Conservation (phyloP, 148 eudicot genomes). For the Selenicereus undatus region DNA sequence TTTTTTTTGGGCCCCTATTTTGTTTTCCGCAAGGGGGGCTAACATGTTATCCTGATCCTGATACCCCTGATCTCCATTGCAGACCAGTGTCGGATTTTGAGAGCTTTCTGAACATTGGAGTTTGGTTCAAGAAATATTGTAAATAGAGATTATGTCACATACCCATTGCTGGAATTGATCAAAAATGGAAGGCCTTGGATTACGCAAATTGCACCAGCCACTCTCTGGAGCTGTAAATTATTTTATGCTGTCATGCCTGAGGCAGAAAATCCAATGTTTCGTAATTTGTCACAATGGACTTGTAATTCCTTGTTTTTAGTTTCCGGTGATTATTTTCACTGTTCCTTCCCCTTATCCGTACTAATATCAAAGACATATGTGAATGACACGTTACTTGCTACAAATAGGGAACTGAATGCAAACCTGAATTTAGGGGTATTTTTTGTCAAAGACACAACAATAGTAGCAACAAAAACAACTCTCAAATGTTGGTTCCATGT, state of each 20-base stretch:
- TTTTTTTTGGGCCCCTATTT: too few species aligned
- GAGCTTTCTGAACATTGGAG: conserved; percentile 81
- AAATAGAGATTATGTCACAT: conserved; percentile 29
- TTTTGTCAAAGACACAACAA: too few species aligned
- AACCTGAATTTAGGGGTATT: too few species aligned
- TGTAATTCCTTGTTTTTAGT: not conserved
- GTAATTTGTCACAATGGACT: not conserved
- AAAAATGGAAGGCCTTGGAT: not conserved
- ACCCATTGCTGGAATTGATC: not conserved
- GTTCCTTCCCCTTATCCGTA: not conserved
- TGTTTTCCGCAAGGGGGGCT: not conserved
- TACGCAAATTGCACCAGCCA: not conserved
- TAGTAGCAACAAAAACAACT: too few species aligned
- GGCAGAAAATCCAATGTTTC: not conserved
- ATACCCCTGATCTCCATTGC: conserved; percentile 26
- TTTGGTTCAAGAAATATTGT: conserved; percentile 92
- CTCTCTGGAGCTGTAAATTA: not conserved
- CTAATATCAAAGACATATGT: not conserved
- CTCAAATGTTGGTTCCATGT: too few species aligned
- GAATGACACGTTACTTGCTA: not conserved
- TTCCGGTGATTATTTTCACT: not conserved
- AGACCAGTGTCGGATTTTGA: conserved; percentile 93
- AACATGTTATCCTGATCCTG: not conserved
- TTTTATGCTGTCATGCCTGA: too few species aligned
- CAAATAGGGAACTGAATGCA: not conserved